Evolutionary conservation across 176 grass and related monocot genomes (phyloP), one percentile per base, ranked within the genome.

Genomic region (Musa beccarii): DNA sequence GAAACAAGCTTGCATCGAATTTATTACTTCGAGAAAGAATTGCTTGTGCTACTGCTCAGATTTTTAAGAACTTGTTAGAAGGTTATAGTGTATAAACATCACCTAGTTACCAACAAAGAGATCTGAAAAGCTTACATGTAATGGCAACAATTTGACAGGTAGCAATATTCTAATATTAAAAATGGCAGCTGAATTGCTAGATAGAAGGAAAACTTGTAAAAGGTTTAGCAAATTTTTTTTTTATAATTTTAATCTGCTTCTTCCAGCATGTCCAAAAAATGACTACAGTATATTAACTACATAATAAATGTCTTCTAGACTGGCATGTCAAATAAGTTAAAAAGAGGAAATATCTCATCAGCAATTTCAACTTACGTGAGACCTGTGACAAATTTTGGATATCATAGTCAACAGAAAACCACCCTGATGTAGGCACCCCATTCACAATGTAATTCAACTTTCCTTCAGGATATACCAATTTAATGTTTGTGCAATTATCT

Each of bases 321-420:
- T 43, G 34, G 34, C 23, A 26, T 28, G 12, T 24, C 9, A 66
- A 2, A 43, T 43, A 43, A 66, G 63, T 12, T 11, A 26, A 26
- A 26, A 67, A 2, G 61, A n/a, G 53, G 57, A 73, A 49, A 14
- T 21, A 51, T 43, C 54, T 69, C 70, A 64, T 69, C 70, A 64
- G 26, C 7, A 16, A 17, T 2, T 50, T 26, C 14, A 53, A 86
- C 89, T 88, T 72, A 90, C 93, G 70, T 14, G 5, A 0, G 76
- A 92, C 71, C 67, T 0, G 2, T 50, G 25, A 69, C 1, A 96
- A 16, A 5, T 75, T 69, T 23, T 77, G 34, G 13, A 12, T 71
- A 51, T 15, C 88, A 43, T 81, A 96, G 79, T 96, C 90, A 0
- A 86, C n/a, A 51, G 86, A 68, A 43, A 96, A 96, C 85, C 82